Evolutionary conservation across 2,329 filamentous ascomycete species (phyloP), one percentile per base, ranked within the genome.

Genomic region (Chaetoscypha palmicola): DNA sequence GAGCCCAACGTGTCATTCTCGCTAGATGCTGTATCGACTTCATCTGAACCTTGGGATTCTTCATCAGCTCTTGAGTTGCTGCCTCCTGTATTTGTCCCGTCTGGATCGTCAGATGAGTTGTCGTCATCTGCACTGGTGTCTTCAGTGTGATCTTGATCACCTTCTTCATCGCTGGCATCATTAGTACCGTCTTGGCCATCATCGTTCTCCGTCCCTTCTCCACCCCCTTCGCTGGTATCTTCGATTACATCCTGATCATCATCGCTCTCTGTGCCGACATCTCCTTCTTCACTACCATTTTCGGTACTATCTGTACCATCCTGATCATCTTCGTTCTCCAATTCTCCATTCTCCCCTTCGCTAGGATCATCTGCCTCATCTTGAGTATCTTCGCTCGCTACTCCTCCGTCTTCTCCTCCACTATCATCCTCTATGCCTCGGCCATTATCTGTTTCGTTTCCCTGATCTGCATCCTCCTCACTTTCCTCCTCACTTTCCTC

Each of bases 321-420:
- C 23, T 45, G 12, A 41, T 22, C 30, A n/a, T 41, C 20, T 35
- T 24, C 30, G 17, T 30, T 14, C 34, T 41, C 30, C 28, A 19
- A 8, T 33, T 12, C 31, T 7, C 16, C 31, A 11, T 33, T 14
- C 9, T 33, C 31, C 10, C 7, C 23, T 30, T 38, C 23, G 34
- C 43, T 31, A 22, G 46, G 43, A 10, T 41, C 44, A 37, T 45
- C 43, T 16, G 37, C n/a, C 11, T 31, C 39, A 9, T 43, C 42
- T n/a, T 38, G n/a, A n/a, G n/a, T n/a, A n/a, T n/a, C n/a, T n/a
- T n/a, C n/a, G n/a, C n/a, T n/a, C n/a, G n/a, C n/a, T n/a, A n/a
- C n/a, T n/a, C n/a, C 40, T 24, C 42, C 35, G 7, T 44, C 37
- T 5, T 44, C 43, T n/a, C 37, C 40, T 4, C 41, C 40, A 17